Evolutionary conservation across 2,329 filamentous ascomycete species (phyloP), one percentile per base, ranked within the genome.

Genomic region (Cladophialophora immunda): DNA sequence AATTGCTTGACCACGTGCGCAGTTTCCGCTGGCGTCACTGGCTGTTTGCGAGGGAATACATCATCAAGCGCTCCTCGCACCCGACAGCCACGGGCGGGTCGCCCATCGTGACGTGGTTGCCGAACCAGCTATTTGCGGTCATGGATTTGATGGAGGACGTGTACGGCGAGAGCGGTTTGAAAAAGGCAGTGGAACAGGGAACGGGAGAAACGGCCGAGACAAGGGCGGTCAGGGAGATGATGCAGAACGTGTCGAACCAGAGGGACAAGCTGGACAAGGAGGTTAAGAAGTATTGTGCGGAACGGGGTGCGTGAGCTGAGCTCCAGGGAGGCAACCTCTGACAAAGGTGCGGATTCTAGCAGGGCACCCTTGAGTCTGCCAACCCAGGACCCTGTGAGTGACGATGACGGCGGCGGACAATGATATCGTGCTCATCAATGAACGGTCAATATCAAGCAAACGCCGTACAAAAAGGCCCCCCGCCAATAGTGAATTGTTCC

Each of bases 11-110:
- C 68, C 81, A 83, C 66, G 80, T 83, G 4, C 78, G 81, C 61
- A 82, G 81, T 69, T 83, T 83, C 76, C 78, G 81, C 57, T 83
- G 81, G 81, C 77, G 81, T 1, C 81, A 83, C 68, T 83, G 81
- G 81, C 69, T 82, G 41, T 83, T 83, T 60, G 80, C 80, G 1
- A 74, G 81, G 32, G 81, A 83, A 72, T 83, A 83, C 65, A 83
- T 83, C 55, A 81, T 83, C 69, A 78, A 78, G 29, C 74, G 81
- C 1, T 81, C 80, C 0, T 74, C 76, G 3, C 79, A 83, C 68
- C 81, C 81, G 2, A 83, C 81, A 66, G 81, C 81, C 30, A 83
- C 81, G 0, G 81, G 81, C 41, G 81, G 81, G 9, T 82, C 81
- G 69, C 81, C 81, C 0, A 83, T 83, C 63, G 80, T 83, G 19